Base-by-base conservation (phyloP, 768 basidiomycete species). In the Mycena filopes region DNA sequence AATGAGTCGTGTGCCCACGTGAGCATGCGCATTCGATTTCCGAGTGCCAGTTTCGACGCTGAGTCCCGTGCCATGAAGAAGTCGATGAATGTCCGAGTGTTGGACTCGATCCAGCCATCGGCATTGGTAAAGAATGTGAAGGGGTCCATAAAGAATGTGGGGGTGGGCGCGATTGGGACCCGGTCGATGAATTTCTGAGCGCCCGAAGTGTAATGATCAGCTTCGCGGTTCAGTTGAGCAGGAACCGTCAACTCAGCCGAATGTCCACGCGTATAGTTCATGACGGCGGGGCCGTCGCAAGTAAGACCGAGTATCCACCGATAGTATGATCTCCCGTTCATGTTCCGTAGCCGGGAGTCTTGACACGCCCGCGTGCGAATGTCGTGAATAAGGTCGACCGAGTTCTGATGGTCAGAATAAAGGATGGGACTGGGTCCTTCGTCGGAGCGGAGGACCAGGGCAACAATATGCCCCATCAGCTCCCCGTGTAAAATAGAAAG, bases 31-130 rank as follows among this genome's bases (percentile, higher is more conserved):
- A 47, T 4, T 4, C 31, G 45, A 10, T 62, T 46, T 1, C 60
- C 51, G n/a, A 48, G 33, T 5, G 45, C 53, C 4, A 55, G 46
- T 10, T 16, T 16, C 5, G 0, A 1, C 2, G 53, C 60, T 7
- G 33, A 23, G 5, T 31, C 48, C 8, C 6, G 16, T 2, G 53
- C 33, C 25, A 55, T 23, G 36, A 55, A 62, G n/a, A 38, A 47
- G 20, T 62, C 45, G 16, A 62, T 33, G 26, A 48, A 41, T 12
- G 8, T 31, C 18, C 58, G 48, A 2, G 28, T 31, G 10, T 78
- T 70, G 6, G 42, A 26, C 15, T 36, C 31, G 47, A 40, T 38
- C 50, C 60, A 61, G 1, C 60, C 60, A 15, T 53, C 50, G 1
- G 29, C 50, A 1, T n/a, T n/a, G 40, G 41, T 31, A 15, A 36